A percentile compares a stretch with the other conserved stretches of the same genome.
Evolutionary conservation across 352 stramenopile genomes (phyloP).

Genomic region (Phytopythium chamaehyphon): DNA sequence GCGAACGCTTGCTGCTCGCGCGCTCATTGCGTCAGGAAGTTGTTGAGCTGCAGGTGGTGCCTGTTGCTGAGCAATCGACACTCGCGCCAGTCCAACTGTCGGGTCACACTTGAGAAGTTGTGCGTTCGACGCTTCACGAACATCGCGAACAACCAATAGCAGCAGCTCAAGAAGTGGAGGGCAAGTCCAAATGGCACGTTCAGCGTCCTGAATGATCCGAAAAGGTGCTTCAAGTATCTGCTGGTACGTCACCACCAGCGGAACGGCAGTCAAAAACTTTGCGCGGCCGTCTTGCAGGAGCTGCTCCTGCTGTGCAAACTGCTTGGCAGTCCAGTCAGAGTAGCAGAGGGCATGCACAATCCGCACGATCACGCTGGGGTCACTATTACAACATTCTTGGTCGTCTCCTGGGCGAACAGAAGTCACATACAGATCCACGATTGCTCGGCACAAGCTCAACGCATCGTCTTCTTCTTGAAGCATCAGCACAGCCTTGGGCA

Average conservation of each 20-base stretch:
- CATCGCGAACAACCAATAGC: slow-evolving; percentile 30
- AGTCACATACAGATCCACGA: slow-evolving; percentile 4
- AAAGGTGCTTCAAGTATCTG: slow-evolving; percentile 55
- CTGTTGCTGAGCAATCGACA: slow-evolving; percentile 7
- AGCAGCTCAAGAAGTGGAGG: slow-evolving; percentile 40
- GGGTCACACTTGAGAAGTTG: slow-evolving; percentile 39
- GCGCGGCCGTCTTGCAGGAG: slow-evolving; percentile 11
- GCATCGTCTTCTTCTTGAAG: neutral
- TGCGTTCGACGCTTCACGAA: slow-evolving; percentile 39
- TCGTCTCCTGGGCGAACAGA: slow-evolving; percentile 3
- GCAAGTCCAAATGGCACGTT: slow-evolving; percentile 26
- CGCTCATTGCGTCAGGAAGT: slow-evolving; percentile 2
- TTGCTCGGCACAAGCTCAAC: slow-evolving; percentile 1
- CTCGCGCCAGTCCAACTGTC: slow-evolving; percentile 6
- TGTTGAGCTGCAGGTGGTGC: neutral
- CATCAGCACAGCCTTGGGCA: neutral
- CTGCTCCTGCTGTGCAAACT: slow-evolving; percentile 30
- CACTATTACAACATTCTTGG: neutral
- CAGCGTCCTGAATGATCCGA: slow-evolving; percentile 38
- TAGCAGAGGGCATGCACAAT: slow-evolving; percentile 49
- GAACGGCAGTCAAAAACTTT: neutral
- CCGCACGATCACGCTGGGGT: slow-evolving; percentile 10
- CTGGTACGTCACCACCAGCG: slow-evolving; percentile 33
- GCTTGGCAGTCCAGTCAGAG: slow-evolving; percentile 28
- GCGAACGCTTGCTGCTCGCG: slow-evolving; percentile 29